Percentiles rank a stretch among this genome's conserved stretches.
phyloP scores from a whole-genome alignment of 768 basidiomycete genomes.

The Rickenella mellea region DNA sequence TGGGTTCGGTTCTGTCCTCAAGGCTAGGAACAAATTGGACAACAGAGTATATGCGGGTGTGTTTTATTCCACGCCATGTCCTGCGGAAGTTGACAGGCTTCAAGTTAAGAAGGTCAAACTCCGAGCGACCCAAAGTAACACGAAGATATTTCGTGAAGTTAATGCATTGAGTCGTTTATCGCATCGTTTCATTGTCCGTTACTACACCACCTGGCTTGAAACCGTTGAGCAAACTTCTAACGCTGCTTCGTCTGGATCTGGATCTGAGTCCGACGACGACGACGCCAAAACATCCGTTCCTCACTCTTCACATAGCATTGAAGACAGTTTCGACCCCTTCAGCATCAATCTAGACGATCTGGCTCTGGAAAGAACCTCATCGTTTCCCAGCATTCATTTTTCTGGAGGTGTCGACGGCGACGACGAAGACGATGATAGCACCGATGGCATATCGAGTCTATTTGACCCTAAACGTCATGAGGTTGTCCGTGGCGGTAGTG shows the following conservation, averaged over 20 bases:
- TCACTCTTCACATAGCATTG: constrained; percentile 24
- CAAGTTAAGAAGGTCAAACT: constrained; percentile 85
- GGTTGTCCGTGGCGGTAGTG: background rate
- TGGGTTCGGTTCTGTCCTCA: constrained; percentile 90
- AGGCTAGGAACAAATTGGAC: constrained; percentile 85
- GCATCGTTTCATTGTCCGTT: constrained; percentile 86
- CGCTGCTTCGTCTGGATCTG: constrained; percentile 33
- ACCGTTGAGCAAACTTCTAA: constrained; percentile 42
- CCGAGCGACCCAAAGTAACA: constrained; percentile 67
- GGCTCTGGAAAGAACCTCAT: constrained; percentile 44
- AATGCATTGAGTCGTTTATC: constrained; percentile 80
- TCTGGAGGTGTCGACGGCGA: constrained; percentile 33
- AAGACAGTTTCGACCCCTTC: constrained; percentile 39
- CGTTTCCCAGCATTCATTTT: constrained; percentile 86
- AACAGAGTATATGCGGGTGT: constrained; percentile 72
- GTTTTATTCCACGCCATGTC: constrained; percentile 10
- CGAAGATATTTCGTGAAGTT: constrained; percentile 85
- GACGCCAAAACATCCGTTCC: constrained; percentile 47
- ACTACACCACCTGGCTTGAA: constrained; percentile 89
- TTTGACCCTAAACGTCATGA: background rate
- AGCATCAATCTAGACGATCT: constrained; percentile 54
- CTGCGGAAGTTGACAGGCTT: background rate
- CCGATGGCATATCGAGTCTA: constrained; percentile 9
- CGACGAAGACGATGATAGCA: constrained; percentile 13
- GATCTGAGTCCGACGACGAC: constrained; percentile 26